Evolutionary conservation across 1,284 basidiomycete genomes (phyloP).

Genomic region (Volvariella volvacea): DNA sequence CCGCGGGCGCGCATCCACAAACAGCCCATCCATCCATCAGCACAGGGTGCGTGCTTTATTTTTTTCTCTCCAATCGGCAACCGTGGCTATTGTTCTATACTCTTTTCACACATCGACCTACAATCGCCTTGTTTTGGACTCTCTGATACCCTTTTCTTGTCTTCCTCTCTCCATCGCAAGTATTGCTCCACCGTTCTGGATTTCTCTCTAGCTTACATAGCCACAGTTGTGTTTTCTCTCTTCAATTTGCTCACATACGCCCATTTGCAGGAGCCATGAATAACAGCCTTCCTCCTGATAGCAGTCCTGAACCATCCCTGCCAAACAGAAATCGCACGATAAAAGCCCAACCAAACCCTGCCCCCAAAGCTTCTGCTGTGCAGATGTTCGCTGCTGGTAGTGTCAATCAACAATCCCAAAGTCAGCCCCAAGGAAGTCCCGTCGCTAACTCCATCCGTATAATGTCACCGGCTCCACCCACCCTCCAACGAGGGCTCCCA

Average conservation of each 20-base stretch:
- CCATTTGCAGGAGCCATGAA: conserved; percentile 30
- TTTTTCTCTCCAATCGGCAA: neutral
- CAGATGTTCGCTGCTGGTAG: conserved; percentile 35
- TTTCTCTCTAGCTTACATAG: conserved; percentile 6
- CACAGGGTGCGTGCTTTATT: conserved; percentile 1
- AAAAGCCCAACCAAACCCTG: conserved; percentile 58
- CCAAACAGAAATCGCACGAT: conserved; percentile 50
- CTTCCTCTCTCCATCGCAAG: conserved; percentile 5
- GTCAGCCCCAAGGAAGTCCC: conserved; percentile 27
- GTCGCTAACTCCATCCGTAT: conserved; percentile 25
- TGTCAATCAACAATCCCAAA: conserved; percentile 21
- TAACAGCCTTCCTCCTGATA: conserved; percentile 50
- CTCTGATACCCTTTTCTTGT: neutral
- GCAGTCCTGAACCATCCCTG: conserved; percentile 61
- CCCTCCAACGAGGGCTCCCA: conserved; percentile 45
- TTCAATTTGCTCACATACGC: conserved; percentile 10
- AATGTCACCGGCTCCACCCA: conserved; percentile 26
- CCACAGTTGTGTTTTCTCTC: conserved; percentile 13
- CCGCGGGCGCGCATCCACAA: conserved; percentile 27
- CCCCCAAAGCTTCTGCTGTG: conserved; percentile 48
- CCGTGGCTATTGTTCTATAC: neutral
- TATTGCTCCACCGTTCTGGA: conserved; percentile 8
- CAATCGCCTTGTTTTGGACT: conserved; percentile 6
- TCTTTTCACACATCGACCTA: neutral
- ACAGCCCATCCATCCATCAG: neutral